Evolutionary conservation across 2,329 filamentous ascomycete species (phyloP), one percentile per base, ranked within the genome.

Genomic region (Simplicillium aogashimaense): DNA sequence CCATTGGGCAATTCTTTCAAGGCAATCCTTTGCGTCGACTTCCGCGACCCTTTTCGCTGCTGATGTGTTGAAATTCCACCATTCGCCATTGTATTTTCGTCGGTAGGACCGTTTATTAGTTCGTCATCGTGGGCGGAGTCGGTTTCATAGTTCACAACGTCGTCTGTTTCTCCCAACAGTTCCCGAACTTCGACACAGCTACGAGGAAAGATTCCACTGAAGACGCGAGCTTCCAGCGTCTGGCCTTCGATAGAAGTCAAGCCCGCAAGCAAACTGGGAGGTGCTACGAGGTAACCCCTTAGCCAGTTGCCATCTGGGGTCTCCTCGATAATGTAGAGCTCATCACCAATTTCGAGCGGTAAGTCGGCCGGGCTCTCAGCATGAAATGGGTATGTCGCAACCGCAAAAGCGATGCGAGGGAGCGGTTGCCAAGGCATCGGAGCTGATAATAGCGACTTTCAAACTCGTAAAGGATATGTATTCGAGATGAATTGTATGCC

Each of bases 241-340:
- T 95, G 87, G 36, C 92, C 90, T 59, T 88, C 90, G 53, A 84
- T 80, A 45, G 84, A 90, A 10, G 88, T 97, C 58, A 98, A 68
- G 36, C 90, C 92, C 14, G 92, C 86, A 43, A 98, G 76, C 57
- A 98, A 69, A 51, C 88, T 95, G 15, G 92, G 92, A 39, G 92
- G 90, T 47, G 92, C 88, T 50, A 98, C 84, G 44, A 98, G 74
- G 63, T 98, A 98, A 43, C 92, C 92, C 40, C 92, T 83, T 63
- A 90, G 84, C 94, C 92, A 98, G 59, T 86, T 78, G 53, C 84
- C 86, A 64, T 94, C 79, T 16, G 87, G 83, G 31, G 90, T 94
- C 65, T 97, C 87, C 65, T 97, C 90, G 57, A 98, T 95, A 50
- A 98, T 94, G 66, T 98, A 98, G 48, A 98, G 72, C 65, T 98